These are phyloP conservation scores for Colletotrichum tabaci DNA, from an alignment of 2,329 filamentous ascomycete genomes.

Conservation along the genomic window DNA sequence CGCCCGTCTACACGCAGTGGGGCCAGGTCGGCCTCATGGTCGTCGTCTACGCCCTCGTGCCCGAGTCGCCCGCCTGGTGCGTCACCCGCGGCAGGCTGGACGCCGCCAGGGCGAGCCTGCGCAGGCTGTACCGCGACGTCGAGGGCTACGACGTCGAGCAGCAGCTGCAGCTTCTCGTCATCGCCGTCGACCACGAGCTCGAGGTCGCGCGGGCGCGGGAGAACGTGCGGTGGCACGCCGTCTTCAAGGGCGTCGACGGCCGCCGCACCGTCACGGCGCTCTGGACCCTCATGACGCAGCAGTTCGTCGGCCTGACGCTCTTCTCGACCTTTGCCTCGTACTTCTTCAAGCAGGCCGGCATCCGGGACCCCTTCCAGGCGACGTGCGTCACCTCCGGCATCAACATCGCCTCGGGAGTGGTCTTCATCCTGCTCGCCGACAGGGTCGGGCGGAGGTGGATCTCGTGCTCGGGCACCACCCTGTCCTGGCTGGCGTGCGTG, in stretches of 20 bases:
- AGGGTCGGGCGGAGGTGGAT: constrained; percentile 42
- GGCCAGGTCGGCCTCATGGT: constrained; percentile 58
- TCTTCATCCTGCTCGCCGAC: constrained; percentile 43
- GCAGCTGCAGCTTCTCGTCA: constrained; percentile 46
- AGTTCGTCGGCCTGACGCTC: constrained; percentile 46
- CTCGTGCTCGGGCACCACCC: constrained; percentile 40
- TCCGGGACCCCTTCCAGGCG: constrained; percentile 46
- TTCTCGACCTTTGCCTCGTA: constrained; percentile 47
- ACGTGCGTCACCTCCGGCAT: constrained; percentile 45
- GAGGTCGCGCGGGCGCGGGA: constrained; percentile 32
- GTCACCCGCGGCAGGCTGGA: constrained; percentile 46
- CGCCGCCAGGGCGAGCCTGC: constrained; percentile 43
- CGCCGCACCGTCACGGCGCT: constrained; percentile 49
- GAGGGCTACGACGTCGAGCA: constrained; percentile 49
- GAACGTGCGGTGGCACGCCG: constrained; percentile 47
- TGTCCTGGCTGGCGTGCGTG: constrained; percentile 41
- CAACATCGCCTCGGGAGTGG: constrained; percentile 43
- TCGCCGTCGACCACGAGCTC: constrained; percentile 44
- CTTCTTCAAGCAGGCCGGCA: constrained; percentile 54
- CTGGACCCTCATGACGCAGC: constrained; percentile 47
- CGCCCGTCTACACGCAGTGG: constrained; percentile 62
- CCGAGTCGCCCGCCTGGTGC: constrained; percentile 59
- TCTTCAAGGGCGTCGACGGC: constrained; percentile 51
- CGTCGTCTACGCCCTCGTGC: constrained; percentile 55
- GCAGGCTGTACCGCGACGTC: constrained; percentile 46